Percentiles rank a stretch among this genome's conserved stretches.
Conservation (phyloP, 441 rosid genomes). For the Erysimum pusillum region DNA sequence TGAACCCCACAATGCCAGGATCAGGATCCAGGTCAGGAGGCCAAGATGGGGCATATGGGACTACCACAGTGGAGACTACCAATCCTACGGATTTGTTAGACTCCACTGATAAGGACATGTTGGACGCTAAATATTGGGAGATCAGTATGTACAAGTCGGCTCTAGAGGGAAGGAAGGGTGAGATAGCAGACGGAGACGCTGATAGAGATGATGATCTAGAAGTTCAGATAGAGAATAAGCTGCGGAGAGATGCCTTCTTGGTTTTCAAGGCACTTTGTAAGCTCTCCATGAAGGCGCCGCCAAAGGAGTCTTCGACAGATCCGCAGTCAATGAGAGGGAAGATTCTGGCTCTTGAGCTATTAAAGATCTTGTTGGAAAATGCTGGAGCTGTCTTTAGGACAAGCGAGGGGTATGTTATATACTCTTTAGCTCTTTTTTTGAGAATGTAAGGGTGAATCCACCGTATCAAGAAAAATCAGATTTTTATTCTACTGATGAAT, state of each 20-base stretch:
- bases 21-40: slow-evolving; percentile 57
- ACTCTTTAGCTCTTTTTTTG: slow-evolving; percentile 27
- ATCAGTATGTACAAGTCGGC: slow-evolving; percentile 99
- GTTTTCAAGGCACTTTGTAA: slow-evolving; percentile 98
- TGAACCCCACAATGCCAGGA: slow-evolving; percentile 64
- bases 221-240: slow-evolving; percentile 98
- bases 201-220: slow-evolving; percentile 96
- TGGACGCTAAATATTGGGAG: slow-evolving; percentile 99
- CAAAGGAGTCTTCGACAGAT: slow-evolving; percentile 89
- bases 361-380: slow-evolving; percentile 97
- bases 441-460: neutral
- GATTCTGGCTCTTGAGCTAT: slow-evolving; percentile 95
- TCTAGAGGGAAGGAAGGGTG: slow-evolving; percentile 97
- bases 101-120: slow-evolving; percentile 99
- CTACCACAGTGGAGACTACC: slow-evolving; percentile 86
- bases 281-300: slow-evolving; percentile 96
- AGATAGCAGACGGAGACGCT: slow-evolving; percentile 80
- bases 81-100: slow-evolving; percentile 97
- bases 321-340: slow-evolving; percentile 95
- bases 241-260: slow-evolving; percentile 97
- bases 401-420: slow-evolving; percentile 79
- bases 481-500: slow-evolving; percentile 30
- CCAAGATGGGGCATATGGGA: slow-evolving; percentile 88
- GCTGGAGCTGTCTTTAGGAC: slow-evolving; percentile 99
- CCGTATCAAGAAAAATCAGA: neutral